A percentile compares a stretch with the other conserved stretches of the same genome.
These are phyloP conservation scores for Diutina siamensis DNA, from an alignment of 1,139 yeast species.

Conservation along the genomic window DNA sequence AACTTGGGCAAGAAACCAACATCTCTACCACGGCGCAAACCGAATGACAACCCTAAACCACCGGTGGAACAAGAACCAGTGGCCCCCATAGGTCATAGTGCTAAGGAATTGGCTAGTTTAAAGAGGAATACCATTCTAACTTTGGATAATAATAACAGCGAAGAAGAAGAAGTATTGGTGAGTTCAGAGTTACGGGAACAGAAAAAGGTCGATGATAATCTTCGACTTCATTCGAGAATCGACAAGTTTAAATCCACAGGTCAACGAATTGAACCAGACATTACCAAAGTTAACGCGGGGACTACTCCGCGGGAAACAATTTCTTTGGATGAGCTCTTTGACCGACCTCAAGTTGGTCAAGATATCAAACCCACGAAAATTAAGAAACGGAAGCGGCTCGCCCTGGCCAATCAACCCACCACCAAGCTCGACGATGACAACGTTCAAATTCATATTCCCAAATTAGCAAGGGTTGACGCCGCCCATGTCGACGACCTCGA, in stretches of 20 bases:
- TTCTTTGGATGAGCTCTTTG: not conserved
- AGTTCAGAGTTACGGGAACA: not conserved
- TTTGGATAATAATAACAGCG: not conserved
- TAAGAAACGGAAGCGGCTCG: not conserved
- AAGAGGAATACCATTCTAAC: not conserved
- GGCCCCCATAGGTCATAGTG: not conserved
- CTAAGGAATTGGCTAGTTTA: not conserved
- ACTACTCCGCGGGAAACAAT: not conserved
- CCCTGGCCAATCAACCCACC: not conserved
- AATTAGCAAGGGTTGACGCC: not conserved
- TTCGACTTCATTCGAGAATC: not conserved
- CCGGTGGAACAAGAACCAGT: not conserved
- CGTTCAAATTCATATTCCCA: not conserved
- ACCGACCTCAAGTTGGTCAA: not conserved
- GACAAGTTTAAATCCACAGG: not conserved
- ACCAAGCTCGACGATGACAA: not conserved
- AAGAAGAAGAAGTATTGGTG: not conserved
- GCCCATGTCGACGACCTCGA: not conserved
- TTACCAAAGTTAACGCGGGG: not conserved
- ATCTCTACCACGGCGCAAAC: not conserved
- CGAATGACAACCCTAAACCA: not conserved
- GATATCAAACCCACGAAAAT: not conserved
- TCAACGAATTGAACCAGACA: not conserved
- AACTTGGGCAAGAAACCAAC: not conserved
- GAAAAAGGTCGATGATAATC: not conserved